These are phyloP conservation scores for Hemileia vastatrix DNA, from an alignment of 1,284 basidiomycete species.

Conservation along the genomic window DNA sequence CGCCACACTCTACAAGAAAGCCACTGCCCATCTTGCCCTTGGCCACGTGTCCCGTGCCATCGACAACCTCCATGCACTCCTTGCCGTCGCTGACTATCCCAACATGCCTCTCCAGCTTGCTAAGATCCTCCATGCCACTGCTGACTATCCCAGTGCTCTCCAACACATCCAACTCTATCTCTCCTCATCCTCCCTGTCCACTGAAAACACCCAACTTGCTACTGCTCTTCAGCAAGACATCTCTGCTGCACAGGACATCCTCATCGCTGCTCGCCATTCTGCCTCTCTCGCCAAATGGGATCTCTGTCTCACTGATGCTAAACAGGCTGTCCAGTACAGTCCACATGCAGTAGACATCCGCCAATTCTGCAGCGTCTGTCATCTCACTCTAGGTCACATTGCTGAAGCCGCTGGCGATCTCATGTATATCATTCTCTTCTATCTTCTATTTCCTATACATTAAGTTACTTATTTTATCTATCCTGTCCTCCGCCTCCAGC, in stretches of 20 bases:
- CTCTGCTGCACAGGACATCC: conserved; percentile 44
- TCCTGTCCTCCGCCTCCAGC: conserved; percentile 44
- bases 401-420: conserved; percentile 75
- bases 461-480: conserved; percentile 61
- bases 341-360: conserved; percentile 62
- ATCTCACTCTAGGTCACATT: conserved; percentile 64
- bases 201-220: background rate
- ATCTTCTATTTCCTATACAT: conserved; percentile 48
- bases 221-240: conserved; percentile 60
- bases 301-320: conserved; percentile 64
- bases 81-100: conserved; percentile 62
- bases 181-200: conserved; percentile 59
- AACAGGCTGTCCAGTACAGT: conserved; percentile 59
- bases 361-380: conserved; percentile 65
- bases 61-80: conserved; percentile 76
- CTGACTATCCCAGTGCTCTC: conserved; percentile 60
- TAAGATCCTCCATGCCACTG: conserved; percentile 66
- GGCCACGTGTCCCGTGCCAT: conserved; percentile 63
- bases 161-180: conserved; percentile 73
- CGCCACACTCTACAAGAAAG: conserved; percentile 78
- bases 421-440: conserved; percentile 51
- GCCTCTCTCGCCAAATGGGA: conserved; percentile 46
- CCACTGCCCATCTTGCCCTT: conserved; percentile 74
- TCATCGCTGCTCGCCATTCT: conserved; percentile 46
- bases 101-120: conserved; percentile 76